Percentiles rank a stretch among this genome's conserved stretches.
These are phyloP conservation scores for Golubevia sp. DNA, from an alignment of 1,284 basidiomycete genomes.

Conservation along the genomic window DNA sequence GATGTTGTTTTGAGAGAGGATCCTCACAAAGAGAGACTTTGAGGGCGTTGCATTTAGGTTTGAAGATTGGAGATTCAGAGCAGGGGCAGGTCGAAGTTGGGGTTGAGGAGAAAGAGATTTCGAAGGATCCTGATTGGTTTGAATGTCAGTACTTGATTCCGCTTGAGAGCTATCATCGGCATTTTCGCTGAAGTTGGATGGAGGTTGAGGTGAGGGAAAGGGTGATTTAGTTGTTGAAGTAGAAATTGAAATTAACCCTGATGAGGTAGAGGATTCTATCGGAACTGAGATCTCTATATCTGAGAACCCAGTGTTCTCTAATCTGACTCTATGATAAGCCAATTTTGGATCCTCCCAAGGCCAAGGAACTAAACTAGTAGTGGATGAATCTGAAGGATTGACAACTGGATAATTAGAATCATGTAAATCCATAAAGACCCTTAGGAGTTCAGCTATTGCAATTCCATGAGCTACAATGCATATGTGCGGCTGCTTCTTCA, in stretches of 20 bases:
- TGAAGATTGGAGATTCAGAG: too few relatives aligned
- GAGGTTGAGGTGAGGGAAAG: too few relatives aligned
- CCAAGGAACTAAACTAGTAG: too few relatives aligned
- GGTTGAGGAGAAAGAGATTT: too few relatives aligned
- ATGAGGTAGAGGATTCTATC: not conserved
- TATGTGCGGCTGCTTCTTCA: slow-evolving; percentile 20
- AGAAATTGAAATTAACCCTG: too few relatives aligned
- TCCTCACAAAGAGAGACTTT: slow-evolving; percentile 25
- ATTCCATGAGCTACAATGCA: slow-evolving; percentile 50
- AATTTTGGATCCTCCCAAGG: slow-evolving; percentile 35
- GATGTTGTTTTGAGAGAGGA: slow-evolving; percentile 40
- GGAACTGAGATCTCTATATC: slow-evolving; percentile 40
- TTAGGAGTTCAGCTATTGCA: slow-evolving; percentile 41
- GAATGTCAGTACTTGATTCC: too few relatives aligned
- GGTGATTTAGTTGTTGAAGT: too few relatives aligned
- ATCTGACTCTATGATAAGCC: slow-evolving; percentile 27
- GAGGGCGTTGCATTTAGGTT: not conserved
- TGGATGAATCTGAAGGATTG: not conserved
- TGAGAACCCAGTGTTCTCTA: slow-evolving; percentile 46
- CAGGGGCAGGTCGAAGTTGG: too few relatives aligned
- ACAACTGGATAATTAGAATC: slow-evolving; percentile 18
- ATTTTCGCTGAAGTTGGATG: too few relatives aligned
- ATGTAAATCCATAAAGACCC: slow-evolving; percentile 41
- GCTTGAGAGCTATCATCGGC: too few relatives aligned
- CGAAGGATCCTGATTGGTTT: too few relatives aligned